Conservation (phyloP, 371 early-diverging fungal genomes). For the Apophysomyces elegans region DNA sequence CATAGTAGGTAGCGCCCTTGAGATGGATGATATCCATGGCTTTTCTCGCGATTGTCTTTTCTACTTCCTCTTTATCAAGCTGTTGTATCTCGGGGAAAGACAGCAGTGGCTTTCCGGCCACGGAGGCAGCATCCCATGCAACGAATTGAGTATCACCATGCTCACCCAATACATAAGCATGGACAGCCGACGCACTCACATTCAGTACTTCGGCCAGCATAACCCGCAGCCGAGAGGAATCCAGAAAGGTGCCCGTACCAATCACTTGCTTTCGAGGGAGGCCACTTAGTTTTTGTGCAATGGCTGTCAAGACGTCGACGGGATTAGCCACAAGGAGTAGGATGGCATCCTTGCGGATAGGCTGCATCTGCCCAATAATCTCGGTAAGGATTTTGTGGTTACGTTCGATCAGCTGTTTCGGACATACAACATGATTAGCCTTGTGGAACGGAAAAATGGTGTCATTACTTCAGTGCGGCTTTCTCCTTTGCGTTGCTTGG, state of each 20-base stretch:
- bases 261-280: slow-evolving; percentile 80
- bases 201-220: slow-evolving; percentile 62
- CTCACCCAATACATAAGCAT: slow-evolving; percentile 86
- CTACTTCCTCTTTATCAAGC: slow-evolving; percentile 59
- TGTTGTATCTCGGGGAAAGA: slow-evolving; percentile 63
- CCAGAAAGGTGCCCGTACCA: slow-evolving; percentile 88
- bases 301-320: slow-evolving; percentile 79
- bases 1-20: slow-evolving; percentile 89
- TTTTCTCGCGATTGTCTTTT: slow-evolving; percentile 64
- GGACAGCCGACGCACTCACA: slow-evolving; percentile 72
- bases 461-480: slow-evolving; percentile 59
- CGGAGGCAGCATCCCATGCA: slow-evolving; percentile 77
- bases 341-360: slow-evolving; percentile 72
- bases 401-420: slow-evolving; percentile 68
- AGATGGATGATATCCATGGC: slow-evolving; percentile 86
- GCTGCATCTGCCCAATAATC: slow-evolving; percentile 74
- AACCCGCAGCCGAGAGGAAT: slow-evolving; percentile 77
- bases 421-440: background rate
- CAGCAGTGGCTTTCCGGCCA: slow-evolving; percentile 76
- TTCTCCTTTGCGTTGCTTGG: slow-evolving; percentile 82
- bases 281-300: slow-evolving; percentile 82
- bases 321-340: slow-evolving; percentile 86
- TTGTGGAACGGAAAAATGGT: background rate
- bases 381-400: slow-evolving; percentile 77
- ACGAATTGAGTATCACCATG: slow-evolving; percentile 89